Evolutionary conservation across 306 rosid genomes (phyloP), one percentile per base, ranked within the genome.

Genomic region (Casuarina equisetifolia): DNA sequence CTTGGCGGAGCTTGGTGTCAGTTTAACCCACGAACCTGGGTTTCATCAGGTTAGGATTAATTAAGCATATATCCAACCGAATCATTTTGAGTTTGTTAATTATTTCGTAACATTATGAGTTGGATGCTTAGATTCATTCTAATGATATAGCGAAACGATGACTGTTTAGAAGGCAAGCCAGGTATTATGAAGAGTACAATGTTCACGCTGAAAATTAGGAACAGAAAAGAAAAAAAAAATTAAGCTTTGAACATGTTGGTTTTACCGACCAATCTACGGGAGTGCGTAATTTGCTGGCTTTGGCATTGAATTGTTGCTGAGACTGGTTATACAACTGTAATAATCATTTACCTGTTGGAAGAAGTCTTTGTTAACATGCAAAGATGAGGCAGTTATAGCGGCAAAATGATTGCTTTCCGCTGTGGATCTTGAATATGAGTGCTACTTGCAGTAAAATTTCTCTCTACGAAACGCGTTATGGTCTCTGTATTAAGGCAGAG

Each of bases 1-100:
- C 55, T 76, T 92, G 54, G 92, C 92, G 53, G 97, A 95, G 81
- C 97, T 95, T 15, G 99, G 99, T 46, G 85, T 95, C 17, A 88
- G 75, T 3, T 82, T 95, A 48, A 92, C 97, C 11, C 97, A 85
- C 61, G 97, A 95, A 80, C 92, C 96, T 73, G 99, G 99, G 10
- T 95, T 95, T 82, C 99, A 95, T 88, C 99, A 95, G 99, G 97
- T 92, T 73, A n/a, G 4, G 6, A 66, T 13, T 17, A 0, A 35
- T 40, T 48, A 25, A 9, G 40, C 39, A 45, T 9, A 25, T 8
- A 57, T 69, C 50, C 25, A 0, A 69, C 58, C 35, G 9, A 25
- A 48, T 3, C 10, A 20, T 32, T 53, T 52, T 32, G 59, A 53
- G 32, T 53, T 54, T 54, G 25, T 54, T 4, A 2, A 54, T 9